Conservation (phyloP, 352 stramenopile genomes). For the Phytopythium sindhum region DNA sequence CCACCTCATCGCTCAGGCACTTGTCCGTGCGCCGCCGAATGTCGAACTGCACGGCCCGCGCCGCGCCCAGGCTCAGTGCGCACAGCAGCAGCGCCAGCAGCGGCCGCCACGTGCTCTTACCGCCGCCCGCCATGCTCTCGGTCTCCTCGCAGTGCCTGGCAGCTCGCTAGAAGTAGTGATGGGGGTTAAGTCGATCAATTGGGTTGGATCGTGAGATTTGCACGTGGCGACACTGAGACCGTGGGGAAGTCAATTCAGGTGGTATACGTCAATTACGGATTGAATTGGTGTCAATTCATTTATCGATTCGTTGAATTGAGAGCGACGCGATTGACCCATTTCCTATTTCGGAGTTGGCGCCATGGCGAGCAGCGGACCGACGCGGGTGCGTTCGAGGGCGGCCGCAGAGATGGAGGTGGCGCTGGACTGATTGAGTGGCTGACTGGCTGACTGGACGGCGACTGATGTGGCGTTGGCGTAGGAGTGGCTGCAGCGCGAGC, state of each 20-base stretch:
- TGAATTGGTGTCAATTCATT: no score
- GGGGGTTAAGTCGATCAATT: no score
- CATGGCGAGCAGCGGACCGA: constrained; percentile 2
- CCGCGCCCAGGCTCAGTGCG: constrained; percentile 15
- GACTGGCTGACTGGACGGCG: not conserved
- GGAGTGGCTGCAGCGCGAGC: constrained; percentile 70
- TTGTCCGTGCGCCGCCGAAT: constrained; percentile 64
- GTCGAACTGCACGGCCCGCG: constrained; percentile 76
- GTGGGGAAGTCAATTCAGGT: no score
- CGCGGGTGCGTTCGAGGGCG: constrained; percentile 3
- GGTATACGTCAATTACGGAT: no score
- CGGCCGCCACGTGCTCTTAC: not conserved
- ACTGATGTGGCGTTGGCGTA: constrained; percentile 11
- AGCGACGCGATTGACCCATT: not conserved
- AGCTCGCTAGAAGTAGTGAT: no score
- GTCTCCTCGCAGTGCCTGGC: no score
- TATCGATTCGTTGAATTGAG: not conserved
- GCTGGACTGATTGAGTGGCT: not conserved
- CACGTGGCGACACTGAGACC: no score
- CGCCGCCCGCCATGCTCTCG: no score
- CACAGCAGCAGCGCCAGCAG: constrained; percentile 32
- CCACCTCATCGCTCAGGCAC: constrained; percentile 83
- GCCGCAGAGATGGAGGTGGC: no score
- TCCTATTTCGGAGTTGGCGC: not conserved
- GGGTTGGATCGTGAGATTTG: no score